Evolutionary conservation across 129 eudicot species (phyloP).

Genomic region (Tagetes patula): DNA sequence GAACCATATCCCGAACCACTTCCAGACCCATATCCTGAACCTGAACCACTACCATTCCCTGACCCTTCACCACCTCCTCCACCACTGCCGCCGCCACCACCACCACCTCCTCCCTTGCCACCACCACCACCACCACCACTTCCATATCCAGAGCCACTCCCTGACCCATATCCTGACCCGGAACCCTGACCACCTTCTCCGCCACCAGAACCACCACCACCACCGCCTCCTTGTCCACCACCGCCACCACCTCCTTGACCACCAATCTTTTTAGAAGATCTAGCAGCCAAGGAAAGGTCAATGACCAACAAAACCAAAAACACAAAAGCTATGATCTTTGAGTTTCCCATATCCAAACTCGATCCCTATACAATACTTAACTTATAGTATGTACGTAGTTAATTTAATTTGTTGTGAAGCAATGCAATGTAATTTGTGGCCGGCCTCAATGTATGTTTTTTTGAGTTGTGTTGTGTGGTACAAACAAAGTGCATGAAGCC

Average conservation of each 20-base stretch:
- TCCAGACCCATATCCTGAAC: constrained; percentile 59
- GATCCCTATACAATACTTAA: constrained; percentile 15
- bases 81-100: constrained; percentile 46
- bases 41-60: constrained; percentile 45
- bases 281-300: constrained; percentile 56
- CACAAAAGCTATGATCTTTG: constrained; percentile 49
- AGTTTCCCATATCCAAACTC: constrained; percentile 36
- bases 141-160: constrained; percentile 61
- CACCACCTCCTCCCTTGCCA: constrained; percentile 45
- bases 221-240: constrained; percentile 49
- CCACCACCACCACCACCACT: constrained; percentile 38
- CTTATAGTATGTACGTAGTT: background rate
- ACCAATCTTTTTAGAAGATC: constrained; percentile 30
- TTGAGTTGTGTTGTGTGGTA: constrained; percentile 29
- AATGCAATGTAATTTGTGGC: constrained; percentile 24
- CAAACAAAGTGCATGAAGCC: constrained; percentile 11
- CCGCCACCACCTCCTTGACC: constrained; percentile 41
- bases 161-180: constrained; percentile 50
- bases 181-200: constrained; percentile 39
- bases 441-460: constrained; percentile 24
- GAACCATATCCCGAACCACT: constrained; percentile 50
- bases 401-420: constrained; percentile 1
- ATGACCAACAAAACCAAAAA: constrained; percentile 50
- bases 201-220: constrained; percentile 38
- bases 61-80: constrained; percentile 49